Evolutionary conservation across 1,139 yeast species (phyloP).

Genomic region (Pichia inconspicua): DNA sequence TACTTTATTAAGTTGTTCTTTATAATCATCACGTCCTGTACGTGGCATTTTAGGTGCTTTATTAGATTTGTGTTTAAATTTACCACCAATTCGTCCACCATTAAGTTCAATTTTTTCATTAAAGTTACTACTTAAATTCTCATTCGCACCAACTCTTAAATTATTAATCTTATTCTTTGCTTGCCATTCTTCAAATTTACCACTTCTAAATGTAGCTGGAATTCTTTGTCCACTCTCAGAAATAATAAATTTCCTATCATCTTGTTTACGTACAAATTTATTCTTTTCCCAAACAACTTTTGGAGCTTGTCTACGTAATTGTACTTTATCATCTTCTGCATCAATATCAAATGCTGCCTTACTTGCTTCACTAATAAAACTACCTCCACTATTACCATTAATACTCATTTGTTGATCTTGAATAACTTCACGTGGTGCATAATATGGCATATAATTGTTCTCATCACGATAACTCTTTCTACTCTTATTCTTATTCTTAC

Average conservation of each 20-base stretch:
- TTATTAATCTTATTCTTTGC: slow-evolving; percentile 55
- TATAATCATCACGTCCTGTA: slow-evolving; percentile 79
- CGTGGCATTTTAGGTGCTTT: slow-evolving; percentile 88
- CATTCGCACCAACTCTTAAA: slow-evolving; percentile 43
- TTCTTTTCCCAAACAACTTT: slow-evolving; percentile 93
- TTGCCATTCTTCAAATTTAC: slow-evolving; percentile 89
- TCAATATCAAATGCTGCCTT: slow-evolving; percentile 79
- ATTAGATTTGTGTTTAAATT: slow-evolving; percentile 64
- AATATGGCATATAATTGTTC: slow-evolving; percentile 79
- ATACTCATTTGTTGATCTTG: slow-evolving; percentile 76
- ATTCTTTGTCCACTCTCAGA: slow-evolving; percentile 93
- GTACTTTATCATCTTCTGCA: slow-evolving; percentile 59
- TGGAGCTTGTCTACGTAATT: slow-evolving; percentile 44
- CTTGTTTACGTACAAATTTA: slow-evolving; percentile 74
- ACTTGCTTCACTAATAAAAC: slow-evolving; percentile 74
- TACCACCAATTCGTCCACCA: slow-evolving; percentile 32
- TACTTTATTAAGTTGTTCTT: slow-evolving; percentile 76
- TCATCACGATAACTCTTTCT: slow-evolving; percentile 59
- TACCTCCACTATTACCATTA: slow-evolving; percentile 25
- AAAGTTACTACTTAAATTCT: slow-evolving; percentile 23
- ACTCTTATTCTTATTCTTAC: slow-evolving; percentile 24
- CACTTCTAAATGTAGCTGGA: slow-evolving; percentile 88
- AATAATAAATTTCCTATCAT: slow-evolving; percentile 80
- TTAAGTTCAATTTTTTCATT: slow-evolving; percentile 20
- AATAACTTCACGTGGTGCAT: slow-evolving; percentile 71